Conservation (phyloP, 768 basidiomycete genomes). For the Naganishia kalamii region DNA sequence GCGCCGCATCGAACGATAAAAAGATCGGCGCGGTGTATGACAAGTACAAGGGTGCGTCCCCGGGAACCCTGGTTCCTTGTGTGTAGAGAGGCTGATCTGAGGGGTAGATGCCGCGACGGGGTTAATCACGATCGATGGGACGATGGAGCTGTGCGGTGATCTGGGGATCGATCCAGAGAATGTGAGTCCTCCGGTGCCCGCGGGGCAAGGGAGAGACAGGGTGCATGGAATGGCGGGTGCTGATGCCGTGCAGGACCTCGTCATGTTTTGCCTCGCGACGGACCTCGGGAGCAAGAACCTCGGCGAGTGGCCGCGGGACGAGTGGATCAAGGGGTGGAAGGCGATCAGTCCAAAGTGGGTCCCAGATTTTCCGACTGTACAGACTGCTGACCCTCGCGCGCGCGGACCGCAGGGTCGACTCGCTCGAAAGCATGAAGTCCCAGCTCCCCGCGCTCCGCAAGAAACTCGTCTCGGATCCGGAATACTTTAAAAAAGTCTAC, state of each 20-base stretch:
- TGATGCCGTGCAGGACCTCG: slow-evolving; percentile 34
- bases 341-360: slow-evolving; percentile 36
- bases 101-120: slow-evolving; percentile 30
- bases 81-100: background rate
- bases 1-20: slow-evolving; percentile 32
- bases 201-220: too few relatives aligned
- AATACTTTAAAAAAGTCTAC: slow-evolving; percentile 47
- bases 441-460: slow-evolving; percentile 37
- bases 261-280: slow-evolving; percentile 45
- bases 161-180: slow-evolving; percentile 43
- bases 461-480: slow-evolving; percentile 39
- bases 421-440: slow-evolving; percentile 37
- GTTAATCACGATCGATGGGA: slow-evolving; percentile 45
- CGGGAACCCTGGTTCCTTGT: background rate
- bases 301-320: slow-evolving; percentile 42
- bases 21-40: slow-evolving; percentile 46
- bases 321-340: slow-evolving; percentile 40
- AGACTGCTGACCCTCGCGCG: background rate
- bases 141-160: slow-evolving; percentile 41
- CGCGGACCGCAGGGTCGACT: slow-evolving; percentile 39
- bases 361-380: background rate
- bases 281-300: slow-evolving; percentile 45
- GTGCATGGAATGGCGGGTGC: background rate
- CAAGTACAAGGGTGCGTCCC: slow-evolving; percentile 40
- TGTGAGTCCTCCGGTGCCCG: slow-evolving; percentile 26